Evolutionary conservation across 352 stramenopile species (phyloP).

Genomic region (Phytophthora tubulina): DNA sequence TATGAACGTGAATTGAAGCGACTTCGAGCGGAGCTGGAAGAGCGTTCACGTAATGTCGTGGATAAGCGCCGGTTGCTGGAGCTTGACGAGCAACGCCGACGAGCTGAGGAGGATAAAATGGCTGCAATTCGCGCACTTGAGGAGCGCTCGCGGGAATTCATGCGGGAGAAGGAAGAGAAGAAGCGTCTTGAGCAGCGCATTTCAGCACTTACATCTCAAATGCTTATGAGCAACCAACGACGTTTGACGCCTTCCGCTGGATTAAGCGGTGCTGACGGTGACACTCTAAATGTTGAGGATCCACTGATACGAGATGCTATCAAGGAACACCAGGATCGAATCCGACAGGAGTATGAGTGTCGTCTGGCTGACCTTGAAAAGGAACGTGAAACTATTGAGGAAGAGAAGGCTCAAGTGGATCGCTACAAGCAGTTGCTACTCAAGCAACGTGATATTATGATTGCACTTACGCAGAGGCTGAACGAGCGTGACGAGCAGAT

Average conservation of each 20-base stretch:
- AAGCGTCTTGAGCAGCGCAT: constrained; percentile 95
- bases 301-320: constrained; percentile 83
- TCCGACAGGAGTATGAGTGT: constrained; percentile 93
- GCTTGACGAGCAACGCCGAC: constrained; percentile 87
- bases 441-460: constrained; percentile 98
- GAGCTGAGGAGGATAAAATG: constrained; percentile 96
- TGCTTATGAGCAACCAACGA: constrained; percentile 89
- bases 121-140: constrained; percentile 93
- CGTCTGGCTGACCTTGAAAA: constrained; percentile 94
- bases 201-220: constrained; percentile 92
- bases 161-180: constrained; percentile 97
- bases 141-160: constrained; percentile 92
- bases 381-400: constrained; percentile 94
- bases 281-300: constrained; percentile 71
- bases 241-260: constrained; percentile 28
- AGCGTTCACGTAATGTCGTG: constrained; percentile 94
- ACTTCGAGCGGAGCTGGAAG: constrained; percentile 92
- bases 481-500: constrained; percentile 97
- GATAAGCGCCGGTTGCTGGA: constrained; percentile 94
- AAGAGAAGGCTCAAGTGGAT: constrained; percentile 96
- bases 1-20: constrained; percentile 96
- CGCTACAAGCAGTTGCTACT: constrained; percentile 97
- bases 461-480: constrained; percentile 94
- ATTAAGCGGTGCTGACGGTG: constrained; percentile 32
- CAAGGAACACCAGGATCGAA: constrained; percentile 91